Evolutionary conservation across 2,329 filamentous ascomycete species (phyloP), one percentile per base, ranked within the genome.

Genomic region (Xylaria sp.): DNA sequence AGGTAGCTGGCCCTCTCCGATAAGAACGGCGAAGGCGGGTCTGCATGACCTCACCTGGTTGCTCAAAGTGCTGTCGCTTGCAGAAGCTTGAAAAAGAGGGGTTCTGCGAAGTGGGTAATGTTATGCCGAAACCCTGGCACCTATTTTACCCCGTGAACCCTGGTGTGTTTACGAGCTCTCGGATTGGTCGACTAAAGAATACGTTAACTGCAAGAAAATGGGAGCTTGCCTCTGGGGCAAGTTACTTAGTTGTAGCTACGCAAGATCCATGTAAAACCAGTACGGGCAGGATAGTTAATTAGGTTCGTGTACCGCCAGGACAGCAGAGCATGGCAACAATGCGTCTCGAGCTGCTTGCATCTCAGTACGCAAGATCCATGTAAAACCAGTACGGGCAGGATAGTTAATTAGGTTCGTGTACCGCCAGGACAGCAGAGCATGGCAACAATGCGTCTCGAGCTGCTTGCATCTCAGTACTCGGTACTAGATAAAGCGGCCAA

Each of bases 51-150:
- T 71, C 70, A 70, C 60, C 50, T 56, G 46, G 60, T 60, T 60
- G 57, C 62, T 63, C 43, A 30, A 66, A 55, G 32, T 66, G 68
- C 55, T 67, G 53, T 62, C 68, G 65, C 60, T 63, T 68, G 60
- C 63, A 73, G 71, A 70, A 73, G 71, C 69, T 72, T 65, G 69
- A 70, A 67, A 64, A 70, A 69, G 58, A 70, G 69, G 73, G 66
- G 72, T 70, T 71, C 70, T 70, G 61, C 68, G 73, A 71, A 71
- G 72, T 75, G 74, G 74, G 69, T 72, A 74, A 74, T 65, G 60
- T 59, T 50, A 57, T 63, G 58, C 62, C 67, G 61, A 64, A 66
- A 65, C 59, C 69, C 67, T 63, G 71, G 71, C 71, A 66, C 43
- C 25, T 46, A 34, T 46, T 65, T 59, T 63, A 60, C 41, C 60